Conservation (phyloP, 805 yeast genomes). For the Cyberlindnera lachancei region DNA sequence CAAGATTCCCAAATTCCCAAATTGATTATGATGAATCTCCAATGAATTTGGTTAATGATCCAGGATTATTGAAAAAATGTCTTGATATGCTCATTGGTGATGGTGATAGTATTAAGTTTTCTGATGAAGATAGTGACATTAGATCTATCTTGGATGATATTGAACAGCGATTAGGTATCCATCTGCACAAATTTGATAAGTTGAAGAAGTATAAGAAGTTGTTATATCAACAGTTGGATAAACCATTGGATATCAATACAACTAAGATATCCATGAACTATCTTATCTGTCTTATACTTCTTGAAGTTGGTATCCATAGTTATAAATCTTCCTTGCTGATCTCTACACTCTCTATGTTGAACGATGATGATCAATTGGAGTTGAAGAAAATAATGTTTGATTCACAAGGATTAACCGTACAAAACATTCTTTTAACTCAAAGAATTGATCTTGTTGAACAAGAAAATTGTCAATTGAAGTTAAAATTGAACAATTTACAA, state of each 20-base stretch:
- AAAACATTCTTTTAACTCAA: slow-evolving; percentile 13
- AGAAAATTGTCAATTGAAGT: slow-evolving; percentile 11
- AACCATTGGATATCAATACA: too few relatives aligned
- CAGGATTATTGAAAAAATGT: not conserved
- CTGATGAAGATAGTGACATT: too few relatives aligned
- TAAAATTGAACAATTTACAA: slow-evolving; percentile 1
- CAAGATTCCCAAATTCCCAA: slow-evolving; percentile 3
- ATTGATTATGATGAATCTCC: not conserved
- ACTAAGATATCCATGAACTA: too few relatives aligned
- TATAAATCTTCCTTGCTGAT: slow-evolving; percentile 10
- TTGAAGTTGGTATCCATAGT: slow-evolving; percentile 15
- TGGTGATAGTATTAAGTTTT: too few relatives aligned
- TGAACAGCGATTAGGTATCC: too few relatives aligned
- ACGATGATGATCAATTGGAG: slow-evolving; percentile 9
- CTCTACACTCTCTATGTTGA: slow-evolving; percentile 7
- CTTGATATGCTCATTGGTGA: slow-evolving; percentile 1
- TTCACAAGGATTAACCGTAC: slow-evolving; percentile 15
- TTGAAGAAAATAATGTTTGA: slow-evolving; percentile 15
- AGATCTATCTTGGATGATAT: too few relatives aligned
- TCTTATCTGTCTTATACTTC: slow-evolving; percentile 12
- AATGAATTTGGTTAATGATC: not conserved
- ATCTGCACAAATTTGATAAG: slow-evolving; percentile 1
- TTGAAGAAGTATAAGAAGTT: slow-evolving; percentile 6
- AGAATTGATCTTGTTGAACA: slow-evolving; percentile 8
- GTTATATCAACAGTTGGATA: slow-evolving; percentile 4